Base-by-base conservation (phyloP, 2,329 filamentous ascomycete genomes). In the Ceratocystis alfenasii region DNA sequence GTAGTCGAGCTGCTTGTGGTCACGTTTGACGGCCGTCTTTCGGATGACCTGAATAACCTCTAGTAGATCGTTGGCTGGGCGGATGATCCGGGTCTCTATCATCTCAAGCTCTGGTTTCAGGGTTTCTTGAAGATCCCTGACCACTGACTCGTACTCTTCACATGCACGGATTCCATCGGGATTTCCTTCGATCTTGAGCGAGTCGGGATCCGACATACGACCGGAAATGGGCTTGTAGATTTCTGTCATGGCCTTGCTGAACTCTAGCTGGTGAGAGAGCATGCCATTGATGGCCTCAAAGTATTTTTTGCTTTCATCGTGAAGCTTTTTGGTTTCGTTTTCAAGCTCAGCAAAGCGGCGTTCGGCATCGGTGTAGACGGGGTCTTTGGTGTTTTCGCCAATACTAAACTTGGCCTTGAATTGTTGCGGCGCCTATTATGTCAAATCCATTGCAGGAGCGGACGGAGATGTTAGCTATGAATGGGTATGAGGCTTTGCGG, bases 221-320 rank as follows among this genome's bases (percentile, higher is more conserved):
- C 94, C 94, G 65, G 93, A 96, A 72, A 99, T 99, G 71, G 94
- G 94, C 75, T 95, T 95, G 81, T 99, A 99, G 72, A 99, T 88
- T 76, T 99, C 94, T 69, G 88, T 87, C 80, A 96, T 93, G 70
- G 92, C 90, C 78, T 96, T 86, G 71, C 93, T 96, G 79, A 99
- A 99, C 75, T 95, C 93, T 77, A 99, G 97, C 79, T 99, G 94
- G 78, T 97, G 92, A 74, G 81, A 84, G 72, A 99, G 83, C 94
- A 99, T 99, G 80, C 88, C 89, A 78, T 97, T 96, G 78, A 99
- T 96, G 74, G 94, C 90, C 65, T 96, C 87, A 72, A 95, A 96
- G 77, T 99, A 99, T 78, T 95, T 96, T 76, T 92, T 89, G 66
- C 90, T 95, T 77, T 97, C 93, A 79, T 96, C 90, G 77, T 97